Evolutionary conservation across 1,284 basidiomycete genomes (phyloP).

Genomic region (Somion occarium): DNA sequence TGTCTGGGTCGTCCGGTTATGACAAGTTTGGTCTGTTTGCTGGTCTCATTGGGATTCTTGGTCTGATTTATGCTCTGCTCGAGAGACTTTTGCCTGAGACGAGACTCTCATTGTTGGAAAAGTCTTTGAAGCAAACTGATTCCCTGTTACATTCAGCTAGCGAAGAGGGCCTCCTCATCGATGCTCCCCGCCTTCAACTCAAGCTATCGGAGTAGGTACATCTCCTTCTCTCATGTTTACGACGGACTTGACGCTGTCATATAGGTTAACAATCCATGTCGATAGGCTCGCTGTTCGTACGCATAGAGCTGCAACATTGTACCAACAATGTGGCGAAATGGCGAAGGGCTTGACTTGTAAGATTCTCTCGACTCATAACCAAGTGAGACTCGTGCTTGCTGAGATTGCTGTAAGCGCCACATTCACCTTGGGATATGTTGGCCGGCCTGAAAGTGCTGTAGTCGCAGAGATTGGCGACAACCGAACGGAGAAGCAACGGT

Average conservation of each 20-base stretch:
- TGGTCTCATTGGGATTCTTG: not conserved
- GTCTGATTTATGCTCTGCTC: not conserved
- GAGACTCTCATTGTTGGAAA: not conserved
- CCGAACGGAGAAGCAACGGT: not conserved
- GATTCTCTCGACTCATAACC: not conserved
- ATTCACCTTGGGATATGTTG: not conserved
- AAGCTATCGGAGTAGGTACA: not conserved
- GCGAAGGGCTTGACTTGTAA: not conserved
- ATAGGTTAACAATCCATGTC: not conserved
- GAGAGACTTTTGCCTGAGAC: not conserved
- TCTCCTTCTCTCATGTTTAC: not conserved
- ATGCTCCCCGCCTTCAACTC: not conserved
- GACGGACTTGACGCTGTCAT: not conserved
- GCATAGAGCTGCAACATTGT: not conserved
- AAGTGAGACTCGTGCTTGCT: not conserved
- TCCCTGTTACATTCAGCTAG: not conserved
- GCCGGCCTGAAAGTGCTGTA: no score
- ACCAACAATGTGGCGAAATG: conserved; percentile 1
- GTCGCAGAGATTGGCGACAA: not conserved
- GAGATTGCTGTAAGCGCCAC: not conserved
- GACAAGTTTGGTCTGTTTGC: not conserved
- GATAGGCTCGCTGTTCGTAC: not conserved
- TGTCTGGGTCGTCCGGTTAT: not conserved
- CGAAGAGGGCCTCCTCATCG: not conserved
- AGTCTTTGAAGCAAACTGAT: not conserved